Evolutionary conservation across 2,329 filamentous ascomycete genomes (phyloP), one percentile per base, ranked within the genome.

Genomic region (Pseudogymnoascus sp.): DNA sequence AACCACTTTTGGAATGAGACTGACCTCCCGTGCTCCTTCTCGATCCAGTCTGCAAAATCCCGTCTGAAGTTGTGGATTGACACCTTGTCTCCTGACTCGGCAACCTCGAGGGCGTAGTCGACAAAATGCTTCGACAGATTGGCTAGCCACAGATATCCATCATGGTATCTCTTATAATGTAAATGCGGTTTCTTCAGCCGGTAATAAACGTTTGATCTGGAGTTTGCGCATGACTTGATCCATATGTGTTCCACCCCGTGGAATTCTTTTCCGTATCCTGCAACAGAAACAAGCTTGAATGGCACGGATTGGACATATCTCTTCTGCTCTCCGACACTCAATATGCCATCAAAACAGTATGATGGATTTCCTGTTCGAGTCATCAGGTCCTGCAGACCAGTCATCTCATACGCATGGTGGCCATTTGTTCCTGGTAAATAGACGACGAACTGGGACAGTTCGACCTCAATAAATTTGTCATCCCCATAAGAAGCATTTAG

Each of bases 91-190:
- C 60, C 35, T 63, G 63, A 57, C n/a, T 61, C 63, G 14, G 57
- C 41, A 30, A 22, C 57, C 4, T 39, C 43, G 5, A 68, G 47
- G 50, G 64, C 66, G 36, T 81, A 94, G 64, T 92, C 87, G 1
- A 92, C 78, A 22, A 88, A 80, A 67, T 91, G 85, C 68, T 92
- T 93, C 0, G 82, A 79, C 0, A 94, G 75, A 59, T 87, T 80
- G 0, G 84, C 86, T 1, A 92, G 72, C 89, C 89, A 94, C 0
- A 86, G 63, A 63, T 91, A 93, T 0, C 83, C 79, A 0, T 73
- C 57, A 62, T 86, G 81, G 66, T 86, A 92, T 1, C 83, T 74
- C 9, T 63, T 64, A 67, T 94, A 95, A 37, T 86, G 84, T 0
- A 64, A 28, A 0, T 84, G 77, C 0, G 90, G 87, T 0, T 60